Base-by-base conservation (phyloP, 2,329 filamentous ascomycete genomes). In the Clonostachys sp. region DNA sequence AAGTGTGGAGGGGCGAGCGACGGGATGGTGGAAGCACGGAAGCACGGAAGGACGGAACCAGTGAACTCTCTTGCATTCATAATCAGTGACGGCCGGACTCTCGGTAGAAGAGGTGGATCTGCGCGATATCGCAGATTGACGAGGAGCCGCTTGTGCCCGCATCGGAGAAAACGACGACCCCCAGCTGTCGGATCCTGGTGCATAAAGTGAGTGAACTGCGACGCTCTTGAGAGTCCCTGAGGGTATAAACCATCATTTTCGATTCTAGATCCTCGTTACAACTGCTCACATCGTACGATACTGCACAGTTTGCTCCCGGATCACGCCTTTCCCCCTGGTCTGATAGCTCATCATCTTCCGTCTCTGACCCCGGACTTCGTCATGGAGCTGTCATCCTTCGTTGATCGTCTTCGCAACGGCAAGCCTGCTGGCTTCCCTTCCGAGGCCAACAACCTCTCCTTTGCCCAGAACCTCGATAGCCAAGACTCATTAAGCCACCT, bases 401-500 rank as follows among this genome's bases (percentile, higher is more conserved):
- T 72, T 20, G 62, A 68, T 18, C 61, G 65, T 47, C 63, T 77
- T 35, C 66, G 72, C 14, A 61, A 61, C 39, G 73, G 73, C 44
- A 55, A 61, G 41, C 53, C 62, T 8, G 61, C 70, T 45, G 60
- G 66, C 33, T 81, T 81, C 51, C 70, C 77, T n/a, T 45, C 62
- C 4, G 63, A 77, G 34, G 73, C 75, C 48, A 70, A 66, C 48
- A 68, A 72, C 1, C 52, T 71, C 6, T 70, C 71, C 6, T 81
- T 73, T 60, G 78, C 79, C 3, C 61, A 61, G 51, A 54, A 56
- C 41, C 71, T 87, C 6, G 86, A 89, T 62, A 64, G 68, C 0
- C 70, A 80, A 55, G 85, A 89, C 58, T 65, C 73, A n/a, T 63
- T 90, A 38, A 65, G 68, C 14, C 68, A 74, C 48, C 75, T 89